phyloP scores from a whole-genome alignment of 108 stramenopile genomes.

The Skeletonema tropicum region DNA sequence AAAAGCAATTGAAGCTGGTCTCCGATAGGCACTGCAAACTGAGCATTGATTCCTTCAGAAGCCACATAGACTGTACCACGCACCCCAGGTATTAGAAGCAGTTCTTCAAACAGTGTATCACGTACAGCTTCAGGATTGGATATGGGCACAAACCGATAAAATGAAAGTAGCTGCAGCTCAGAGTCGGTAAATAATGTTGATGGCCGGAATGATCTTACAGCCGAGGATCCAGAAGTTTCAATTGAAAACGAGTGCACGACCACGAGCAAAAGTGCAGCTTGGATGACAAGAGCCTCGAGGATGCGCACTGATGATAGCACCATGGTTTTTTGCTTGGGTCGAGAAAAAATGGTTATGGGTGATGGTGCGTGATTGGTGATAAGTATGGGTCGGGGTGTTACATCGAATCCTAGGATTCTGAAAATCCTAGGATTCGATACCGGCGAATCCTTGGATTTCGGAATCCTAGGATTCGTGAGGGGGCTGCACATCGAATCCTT shows the following conservation, averaged over 20 bases:
- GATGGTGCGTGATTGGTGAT: too few relatives aligned
- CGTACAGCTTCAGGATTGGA: conserved; percentile 36
- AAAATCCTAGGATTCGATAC: too few relatives aligned
- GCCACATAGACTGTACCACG: conserved; percentile 78
- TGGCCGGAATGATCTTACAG: conserved; percentile 42
- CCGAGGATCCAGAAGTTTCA: conserved; percentile 27
- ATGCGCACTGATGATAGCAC: not conserved
- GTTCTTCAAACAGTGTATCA: conserved; percentile 42
- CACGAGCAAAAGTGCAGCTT: not conserved
- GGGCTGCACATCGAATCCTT: too few relatives aligned
- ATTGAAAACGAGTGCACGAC: not conserved
- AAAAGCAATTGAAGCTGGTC: conserved; percentile 36
- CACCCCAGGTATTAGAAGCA: conserved; percentile 41
- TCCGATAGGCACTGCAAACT: conserved; percentile 82
- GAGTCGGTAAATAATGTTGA: conserved; percentile 4
- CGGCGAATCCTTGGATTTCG: too few relatives aligned
- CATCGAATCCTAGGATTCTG: too few relatives aligned
- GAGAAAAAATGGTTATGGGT: too few relatives aligned
- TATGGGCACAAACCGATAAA: conserved; percentile 55
- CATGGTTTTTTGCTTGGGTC: not conserved
- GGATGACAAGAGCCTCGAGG: not conserved
- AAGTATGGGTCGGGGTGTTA: too few relatives aligned
- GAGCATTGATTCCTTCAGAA: conserved; percentile 86
- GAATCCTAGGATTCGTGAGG: too few relatives aligned
- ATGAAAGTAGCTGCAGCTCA: conserved; percentile 51